Evolutionary conservation across 2,329 filamentous ascomycete species (phyloP), one percentile per base, ranked within the genome.

Genomic region (Aspergillus candidus): DNA sequence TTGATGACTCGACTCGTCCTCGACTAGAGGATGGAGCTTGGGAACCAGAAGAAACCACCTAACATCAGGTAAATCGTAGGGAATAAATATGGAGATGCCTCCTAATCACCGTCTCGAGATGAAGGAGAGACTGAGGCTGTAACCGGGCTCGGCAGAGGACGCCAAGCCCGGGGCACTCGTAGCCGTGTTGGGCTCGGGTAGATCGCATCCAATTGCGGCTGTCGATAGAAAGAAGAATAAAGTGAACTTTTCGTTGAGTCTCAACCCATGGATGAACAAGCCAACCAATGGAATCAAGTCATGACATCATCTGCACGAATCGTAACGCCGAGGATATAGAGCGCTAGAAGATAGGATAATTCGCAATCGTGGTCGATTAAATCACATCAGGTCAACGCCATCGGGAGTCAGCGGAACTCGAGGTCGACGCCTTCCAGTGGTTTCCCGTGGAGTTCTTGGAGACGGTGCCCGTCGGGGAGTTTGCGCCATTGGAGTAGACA

Each of bases 401-500:
- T 47, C 61, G 61, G 27, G 59, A 60, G 12, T 63, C 56, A 22
- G 46, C 51, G 14, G 59, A 56, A 22, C 49, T 48, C 14, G 55
- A 56, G n/a, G 55, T 57, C 4, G 60, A 50, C 11, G 60, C 46
- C 36, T 60, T 62, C 61, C 61, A 62, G 38, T 54, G 44, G 47
- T 54, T 58, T 11, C 65, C 65, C 3, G 61, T 66, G 2, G 63
- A 68, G 31, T 67, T 57, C 45, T 69, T 70, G 33, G 65, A 66
- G 43, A 67, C 59, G 13, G 65, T 62, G 29, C 65, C 61, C 17
- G 61, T 59, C 3, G 66, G 63, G 10, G 63, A 65, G 38, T 57
- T 61, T 18, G 62, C 50, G 32, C 60, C 55, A 40, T 65, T 66
- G 40, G 58, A 76, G 76, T 89, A 94, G 66, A 95, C 76, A 72